Evolutionary conservation across 2,329 filamentous ascomycete species (phyloP), one percentile per base, ranked within the genome.

Genomic region (Xylogone sp.): DNA sequence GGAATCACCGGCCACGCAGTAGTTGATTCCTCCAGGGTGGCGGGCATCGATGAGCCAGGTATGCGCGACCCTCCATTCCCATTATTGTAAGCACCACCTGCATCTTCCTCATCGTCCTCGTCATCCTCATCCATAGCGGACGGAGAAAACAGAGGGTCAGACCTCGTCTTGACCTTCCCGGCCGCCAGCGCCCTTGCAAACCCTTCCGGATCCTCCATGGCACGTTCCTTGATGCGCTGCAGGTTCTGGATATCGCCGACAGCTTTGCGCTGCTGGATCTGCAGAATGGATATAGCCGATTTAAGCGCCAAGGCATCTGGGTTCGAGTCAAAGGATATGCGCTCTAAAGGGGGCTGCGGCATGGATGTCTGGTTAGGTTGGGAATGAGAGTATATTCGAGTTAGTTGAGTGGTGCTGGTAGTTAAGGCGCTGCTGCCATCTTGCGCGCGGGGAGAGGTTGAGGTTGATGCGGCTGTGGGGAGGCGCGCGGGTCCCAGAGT

Each of bases 251-350:
- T 84, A 70, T 97, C 92, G 45, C 81, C 79, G 46, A 84, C 75
- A 42, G 90, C 90, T 66, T 87, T 88, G 63, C 86, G 83, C 57
- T 85, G 85, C 73, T 97, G 93, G 58, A 96, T 78, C 71, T 96
- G 90, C 45, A 97, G 76, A 48, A 96, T 84, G 8, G 89, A 87
- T 54, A 97, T 90, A 44, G 92, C 89, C 21, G 88, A 89, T 58
- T 87, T 85, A 53, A 97, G 78, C 4, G 93, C 93, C 54, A 97
- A 86, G 21, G 87, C 90, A 73, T 97, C 93, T 7, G 90, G 85
- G 64, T 96, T 96, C 50, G 72, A 69, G 57, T 80, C 75, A 54
- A 85, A 82, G 59, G 79, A 75, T 53, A 86, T 74, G 43, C 81
- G 74, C 43, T 74, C 69, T 0, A 77, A 75, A 13, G 60, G 48